These are phyloP conservation scores for Endothia cerciana DNA, from an alignment of 2,329 filamentous ascomycete genomes.

Conservation along the genomic window DNA sequence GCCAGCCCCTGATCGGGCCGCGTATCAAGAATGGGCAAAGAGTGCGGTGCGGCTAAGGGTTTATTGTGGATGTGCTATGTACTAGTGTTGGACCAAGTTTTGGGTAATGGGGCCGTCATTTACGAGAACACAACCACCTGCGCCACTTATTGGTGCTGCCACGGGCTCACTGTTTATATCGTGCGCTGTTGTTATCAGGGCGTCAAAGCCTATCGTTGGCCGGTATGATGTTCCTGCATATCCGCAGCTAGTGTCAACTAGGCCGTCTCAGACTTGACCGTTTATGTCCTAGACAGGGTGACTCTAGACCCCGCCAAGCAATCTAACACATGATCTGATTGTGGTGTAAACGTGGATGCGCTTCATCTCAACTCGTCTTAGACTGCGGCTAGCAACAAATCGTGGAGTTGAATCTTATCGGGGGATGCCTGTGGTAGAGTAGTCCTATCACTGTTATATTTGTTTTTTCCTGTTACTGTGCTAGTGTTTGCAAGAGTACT, in stretches of 20 bases:
- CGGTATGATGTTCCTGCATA: not conserved
- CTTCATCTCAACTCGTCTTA: not conserved
- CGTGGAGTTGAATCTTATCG: not conserved
- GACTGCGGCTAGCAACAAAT: not conserved
- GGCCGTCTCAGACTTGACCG: conserved; percentile 24
- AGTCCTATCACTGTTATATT: not conserved
- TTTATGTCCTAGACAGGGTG: not conserved
- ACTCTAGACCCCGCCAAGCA: not conserved
- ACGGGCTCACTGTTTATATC: not conserved
- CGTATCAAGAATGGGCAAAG: not conserved
- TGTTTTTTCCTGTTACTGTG: too few relatives aligned
- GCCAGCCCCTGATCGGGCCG: conserved; percentile 1
- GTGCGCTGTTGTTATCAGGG: not conserved
- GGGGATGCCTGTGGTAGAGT: not conserved
- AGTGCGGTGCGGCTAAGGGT: conserved; percentile 1
- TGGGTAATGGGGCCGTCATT: conserved; percentile 4
- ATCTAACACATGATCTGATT: not conserved
- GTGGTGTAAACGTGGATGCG: not conserved
- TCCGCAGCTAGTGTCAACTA: not conserved
- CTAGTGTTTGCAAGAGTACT: not conserved
- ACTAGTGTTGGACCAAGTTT: not conserved
- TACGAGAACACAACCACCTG: not conserved
- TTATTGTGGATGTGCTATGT: not conserved
- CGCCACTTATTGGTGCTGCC: conserved; percentile 2
- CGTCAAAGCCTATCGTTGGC: not conserved